Evolutionary conservation across 495 filamentous ascomycete genomes (phyloP).

Genomic region (Penicillium canariense): DNA sequence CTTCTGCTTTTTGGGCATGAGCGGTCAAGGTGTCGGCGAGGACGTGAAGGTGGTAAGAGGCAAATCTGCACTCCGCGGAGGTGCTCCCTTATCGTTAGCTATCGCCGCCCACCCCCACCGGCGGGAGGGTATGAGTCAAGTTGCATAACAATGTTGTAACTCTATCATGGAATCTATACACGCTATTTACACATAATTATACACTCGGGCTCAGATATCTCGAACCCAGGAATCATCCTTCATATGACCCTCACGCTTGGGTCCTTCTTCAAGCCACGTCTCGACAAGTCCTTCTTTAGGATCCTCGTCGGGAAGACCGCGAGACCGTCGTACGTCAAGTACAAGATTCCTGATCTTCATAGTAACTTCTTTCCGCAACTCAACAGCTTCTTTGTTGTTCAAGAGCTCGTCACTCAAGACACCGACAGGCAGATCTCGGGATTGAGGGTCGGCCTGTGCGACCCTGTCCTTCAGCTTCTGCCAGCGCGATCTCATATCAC

Average conservation of each 20-base stretch:
- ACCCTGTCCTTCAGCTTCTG: conserved; percentile 53
- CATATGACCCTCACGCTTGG: conserved; percentile 57
- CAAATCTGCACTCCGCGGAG: neutral
- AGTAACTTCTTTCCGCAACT: conserved; percentile 80
- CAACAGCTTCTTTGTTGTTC: conserved; percentile 68
- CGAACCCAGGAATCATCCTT: conserved; percentile 62
- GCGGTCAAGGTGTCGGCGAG: conserved; percentile 7
- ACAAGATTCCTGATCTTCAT: conserved; percentile 74
- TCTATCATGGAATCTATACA: conserved; percentile 17
- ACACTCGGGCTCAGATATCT: conserved; percentile 47
- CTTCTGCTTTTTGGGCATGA: conserved; percentile 51
- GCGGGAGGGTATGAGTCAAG: no score
- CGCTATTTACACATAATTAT: conserved; percentile 22
- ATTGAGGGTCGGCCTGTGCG: conserved; percentile 31
- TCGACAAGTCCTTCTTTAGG: conserved; percentile 62
- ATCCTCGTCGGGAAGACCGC: conserved; percentile 79
- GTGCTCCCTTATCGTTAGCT: neutral
- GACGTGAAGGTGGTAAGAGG: conserved; percentile 7
- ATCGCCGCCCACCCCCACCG: neutral
- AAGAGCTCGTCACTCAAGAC: conserved; percentile 69
- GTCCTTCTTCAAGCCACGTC: conserved; percentile 58
- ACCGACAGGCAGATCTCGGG: conserved; percentile 47
- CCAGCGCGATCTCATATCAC: conserved; percentile 70
- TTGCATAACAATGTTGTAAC: conserved; percentile 8
- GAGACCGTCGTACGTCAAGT: conserved; percentile 63